Evolutionary conservation across 2,329 filamentous ascomycete genomes (phyloP).

Genomic region (Chrysosporium keratinophilum): DNA sequence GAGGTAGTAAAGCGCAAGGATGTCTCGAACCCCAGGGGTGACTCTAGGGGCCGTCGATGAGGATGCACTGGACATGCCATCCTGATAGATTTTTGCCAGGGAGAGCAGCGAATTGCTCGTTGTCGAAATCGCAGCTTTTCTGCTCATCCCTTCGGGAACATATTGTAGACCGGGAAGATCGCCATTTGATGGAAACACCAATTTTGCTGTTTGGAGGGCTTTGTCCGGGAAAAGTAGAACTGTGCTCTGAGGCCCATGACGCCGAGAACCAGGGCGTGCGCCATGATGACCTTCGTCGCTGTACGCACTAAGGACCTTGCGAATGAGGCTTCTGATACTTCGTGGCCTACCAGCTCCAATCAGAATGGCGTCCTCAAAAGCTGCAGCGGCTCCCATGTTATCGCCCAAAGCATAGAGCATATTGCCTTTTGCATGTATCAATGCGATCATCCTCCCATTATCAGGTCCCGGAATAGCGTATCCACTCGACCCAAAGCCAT

Average conservation of each 20-base stretch:
- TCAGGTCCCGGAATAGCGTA: constrained; percentile 77
- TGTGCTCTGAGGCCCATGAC: constrained; percentile 42
- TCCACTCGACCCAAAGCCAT: constrained; percentile 64
- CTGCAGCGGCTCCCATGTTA: constrained; percentile 65
- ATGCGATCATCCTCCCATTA: constrained; percentile 83
- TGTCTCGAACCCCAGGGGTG: constrained; percentile 74
- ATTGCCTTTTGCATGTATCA: constrained; percentile 96
- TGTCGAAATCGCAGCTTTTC: constrained; percentile 74
- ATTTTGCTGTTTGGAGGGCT: constrained; percentile 68
- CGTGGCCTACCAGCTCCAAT: constrained; percentile 67
- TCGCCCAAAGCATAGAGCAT: constrained; percentile 89
- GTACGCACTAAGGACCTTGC: constrained; percentile 62
- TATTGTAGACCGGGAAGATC: constrained; percentile 69
- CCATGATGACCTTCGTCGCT: constrained; percentile 36
- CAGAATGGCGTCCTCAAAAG: constrained; percentile 89
- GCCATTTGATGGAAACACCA: constrained; percentile 68
- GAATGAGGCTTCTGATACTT: constrained; percentile 68
- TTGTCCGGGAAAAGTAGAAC: constrained; percentile 73
- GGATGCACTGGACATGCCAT: constrained; percentile 72
- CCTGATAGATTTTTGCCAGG: constrained; percentile 93
- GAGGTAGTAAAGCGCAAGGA: constrained; percentile 87
- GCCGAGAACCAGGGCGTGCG: constrained; percentile 29
- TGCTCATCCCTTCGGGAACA: constrained; percentile 59
- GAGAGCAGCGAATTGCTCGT: constrained; percentile 94
- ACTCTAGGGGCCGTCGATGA: constrained; percentile 48